Base-by-base conservation (phyloP, 805 yeast species). In the Zygosaccharomyces bisporus region DNA sequence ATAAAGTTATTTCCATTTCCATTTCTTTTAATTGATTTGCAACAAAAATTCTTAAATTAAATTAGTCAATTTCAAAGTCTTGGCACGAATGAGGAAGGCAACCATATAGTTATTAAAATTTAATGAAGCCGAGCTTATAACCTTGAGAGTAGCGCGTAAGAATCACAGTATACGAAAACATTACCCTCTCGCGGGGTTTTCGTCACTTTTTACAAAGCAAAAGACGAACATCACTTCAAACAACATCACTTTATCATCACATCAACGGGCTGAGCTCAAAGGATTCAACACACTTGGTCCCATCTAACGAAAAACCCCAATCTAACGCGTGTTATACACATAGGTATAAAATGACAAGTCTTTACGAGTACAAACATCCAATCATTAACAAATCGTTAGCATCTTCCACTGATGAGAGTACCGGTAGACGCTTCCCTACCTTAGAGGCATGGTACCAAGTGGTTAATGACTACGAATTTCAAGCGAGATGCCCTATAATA, bases 401-500 rank as follows among this genome's bases (percentile, higher is more conserved):
- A 10, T 38, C 55, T 8, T 53, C 56, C 17, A 50, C 56, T 12
- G 59, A 55, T 16, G 55, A 54, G 8, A 46, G 43, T 14, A 30
- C 52, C 17, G 58, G 58, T 14, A 52, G 49, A 21, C 57, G 55
- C 27, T 64, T 64, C 38, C 47, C 55, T 2, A 60, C 60, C 34
- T 44, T 64, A 34, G 60, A 59, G 18, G 55, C 58, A 14, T 64
- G 67, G 66, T 61, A 64, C 40, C 54, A 60, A 39, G 67, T 60
- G 25, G 58, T 64, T 30, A 61, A 63, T 40, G 67, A 64, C 36
- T 64, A 64, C 35, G 68, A 64, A 45, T 63, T 57, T 40, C 65
- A 64, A 43, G 60, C 67, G 4, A 39, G 67, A n/a, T 61, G 66
- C 34, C 68, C 68, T 2, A 60, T 63, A 20, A 63, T 64, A 21